A percentile compares a stretch with the other conserved stretches of the same genome.
These are phyloP conservation scores for Diplodia sapinea DNA, from an alignment of 2,329 filamentous ascomycete genomes.

Conservation along the genomic window DNA sequence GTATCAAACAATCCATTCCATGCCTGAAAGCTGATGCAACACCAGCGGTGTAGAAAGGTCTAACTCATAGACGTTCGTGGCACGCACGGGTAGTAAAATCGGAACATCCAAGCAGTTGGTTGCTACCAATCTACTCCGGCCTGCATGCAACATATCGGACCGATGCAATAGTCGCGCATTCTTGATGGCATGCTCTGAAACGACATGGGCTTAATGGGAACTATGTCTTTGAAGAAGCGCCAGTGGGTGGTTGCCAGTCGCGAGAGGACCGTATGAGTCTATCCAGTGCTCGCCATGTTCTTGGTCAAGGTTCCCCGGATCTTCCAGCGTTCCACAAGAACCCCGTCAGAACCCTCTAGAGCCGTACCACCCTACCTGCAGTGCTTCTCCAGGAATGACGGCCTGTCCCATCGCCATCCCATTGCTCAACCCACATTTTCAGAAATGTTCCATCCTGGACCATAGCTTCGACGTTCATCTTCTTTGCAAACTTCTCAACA, in stretches of 20 bases:
- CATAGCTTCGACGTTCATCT: background rate
- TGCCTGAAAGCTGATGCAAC: no score
- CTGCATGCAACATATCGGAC: no score
- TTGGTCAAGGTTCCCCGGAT: background rate
- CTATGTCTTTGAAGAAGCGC: background rate
- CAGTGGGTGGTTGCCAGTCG: background rate
- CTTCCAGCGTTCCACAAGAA: background rate
- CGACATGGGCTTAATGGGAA: background rate
- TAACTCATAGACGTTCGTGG: no score
- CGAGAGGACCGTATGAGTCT: background rate
- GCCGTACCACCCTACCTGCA: background rate
- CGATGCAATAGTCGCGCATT: background rate
- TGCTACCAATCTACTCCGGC: no score
- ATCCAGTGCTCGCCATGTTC: background rate
- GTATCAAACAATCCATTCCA: no score
- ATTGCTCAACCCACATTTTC: background rate
- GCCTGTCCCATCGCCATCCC: background rate
- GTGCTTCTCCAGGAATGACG: background rate
- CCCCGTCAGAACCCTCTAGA: conserved; percentile 2
- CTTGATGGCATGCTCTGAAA: no score
- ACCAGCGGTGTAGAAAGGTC: no score
- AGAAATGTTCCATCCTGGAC: background rate
- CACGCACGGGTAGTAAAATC: no score
- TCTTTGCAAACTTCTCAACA: background rate
- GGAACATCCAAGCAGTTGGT: no score